Percentiles rank a stretch among this genome's conserved stretches.
Evolutionary conservation across 208 protist species (phyloP).

Genomic region (Leishmania lainsoni): DNA sequence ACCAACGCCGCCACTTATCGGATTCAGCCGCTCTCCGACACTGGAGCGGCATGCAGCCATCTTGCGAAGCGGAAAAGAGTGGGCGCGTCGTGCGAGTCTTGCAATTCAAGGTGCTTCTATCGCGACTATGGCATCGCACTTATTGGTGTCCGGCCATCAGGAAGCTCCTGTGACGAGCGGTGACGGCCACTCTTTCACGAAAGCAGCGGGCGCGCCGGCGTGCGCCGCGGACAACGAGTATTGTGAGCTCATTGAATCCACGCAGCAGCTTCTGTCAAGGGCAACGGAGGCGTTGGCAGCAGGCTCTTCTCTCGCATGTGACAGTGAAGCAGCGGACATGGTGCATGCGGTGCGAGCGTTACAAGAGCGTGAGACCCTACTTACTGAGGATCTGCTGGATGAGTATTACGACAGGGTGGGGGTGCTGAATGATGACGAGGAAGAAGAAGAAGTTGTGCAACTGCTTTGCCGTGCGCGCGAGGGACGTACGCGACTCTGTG

Average conservation of each 20-base stretch:
- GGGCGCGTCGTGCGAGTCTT: constrained; percentile 24
- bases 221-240: constrained; percentile 4
- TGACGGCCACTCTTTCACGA: background rate
- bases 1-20: background rate
- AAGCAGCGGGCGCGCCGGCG: background rate
- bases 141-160: constrained; percentile 6
- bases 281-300: background rate
- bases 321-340: background rate
- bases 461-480: constrained; percentile 30
- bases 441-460: constrained; percentile 33
- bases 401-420: constrained; percentile 15
- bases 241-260: constrained; percentile 12
- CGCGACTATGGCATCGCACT: constrained; percentile 12
- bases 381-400: constrained; percentile 17
- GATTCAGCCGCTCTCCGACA: background rate
- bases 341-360: constrained; percentile 13
- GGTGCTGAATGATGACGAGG: constrained; percentile 20
- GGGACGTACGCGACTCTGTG: constrained; percentile 8
- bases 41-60: constrained; percentile 3
- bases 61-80: constrained; percentile 28
- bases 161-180: background rate
- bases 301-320: background rate
- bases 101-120: constrained; percentile 14
- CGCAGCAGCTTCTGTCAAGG: constrained; percentile 19
- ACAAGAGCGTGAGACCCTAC: constrained; percentile 19